Base-by-base conservation (phyloP, 768 basidiomycete species). In the Tulasnella sp. region DNA sequence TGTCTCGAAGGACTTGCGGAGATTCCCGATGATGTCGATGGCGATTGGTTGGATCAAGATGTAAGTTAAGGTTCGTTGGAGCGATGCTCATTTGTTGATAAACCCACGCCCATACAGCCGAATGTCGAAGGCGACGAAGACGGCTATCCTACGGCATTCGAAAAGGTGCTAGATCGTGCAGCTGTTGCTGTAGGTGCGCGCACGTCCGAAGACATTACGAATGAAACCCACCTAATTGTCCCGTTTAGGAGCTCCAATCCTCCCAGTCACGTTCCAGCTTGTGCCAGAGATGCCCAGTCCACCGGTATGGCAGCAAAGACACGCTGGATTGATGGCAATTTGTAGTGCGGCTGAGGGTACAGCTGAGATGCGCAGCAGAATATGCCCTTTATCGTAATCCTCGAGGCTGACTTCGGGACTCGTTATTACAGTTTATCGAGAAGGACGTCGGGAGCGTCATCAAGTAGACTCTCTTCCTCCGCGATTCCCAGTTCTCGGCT, bases 301-400 rank as follows among this genome's bases (percentile, higher is more conserved):
- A 75, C 91, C 90, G 77, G 92, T 95, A 82, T 97, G 95, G 95
- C 86, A 92, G 72, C 87, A 89, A 36, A 86, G 94, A 37, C 93
- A 96, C 79, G 93, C 93, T 0, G 94, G 92, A 14, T 83, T 96
- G 34, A 93, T 94, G 88, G 93, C 93, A 0, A 91, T 97, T 76
- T 93, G 93, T 0, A 88, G 91, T 0, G 91, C 95, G 71, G 93
- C 89, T 0, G 94, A 96, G 82, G 94, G 94, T 1, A 93, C 92
- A 0, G 89, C 87, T 42, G 91, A 90, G 84, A 89, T 90, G 67
- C 31, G 82, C 79, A 19, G 54, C 29, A 25, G 4, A n/a, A 17
- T 12, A 31, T 9, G 6, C 39, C 64, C 37, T 78, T 25, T 67
- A 79, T 36, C 71, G 58, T 17, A 52, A 42, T 68, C 29, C 19